These are phyloP conservation scores for Phialemoniopsis sp. DNA, from an alignment of 2,329 filamentous ascomycete species.

Conservation along the genomic window DNA sequence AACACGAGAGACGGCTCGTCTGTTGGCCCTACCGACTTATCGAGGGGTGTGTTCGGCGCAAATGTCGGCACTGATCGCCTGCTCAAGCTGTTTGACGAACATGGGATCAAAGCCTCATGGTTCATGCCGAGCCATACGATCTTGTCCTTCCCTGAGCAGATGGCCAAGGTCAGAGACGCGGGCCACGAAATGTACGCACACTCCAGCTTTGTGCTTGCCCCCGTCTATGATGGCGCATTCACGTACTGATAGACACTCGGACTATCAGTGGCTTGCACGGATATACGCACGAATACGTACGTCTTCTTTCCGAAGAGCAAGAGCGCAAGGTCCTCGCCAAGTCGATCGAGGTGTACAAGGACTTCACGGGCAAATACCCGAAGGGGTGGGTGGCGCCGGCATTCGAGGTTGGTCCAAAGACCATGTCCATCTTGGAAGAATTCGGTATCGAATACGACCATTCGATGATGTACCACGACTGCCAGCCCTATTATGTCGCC, in stretches of 20 bases:
- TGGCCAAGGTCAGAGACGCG: conserved; percentile 36
- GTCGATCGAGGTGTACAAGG: too few species aligned
- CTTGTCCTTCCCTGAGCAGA: conserved; percentile 44
- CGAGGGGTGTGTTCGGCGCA: too few species aligned
- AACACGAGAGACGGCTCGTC: conserved; percentile 8
- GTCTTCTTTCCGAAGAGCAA: conserved; percentile 36
- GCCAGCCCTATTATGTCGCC: conserved; percentile 60
- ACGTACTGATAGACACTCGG: too few species aligned
- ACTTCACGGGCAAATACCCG: not conserved
- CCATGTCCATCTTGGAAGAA: conserved; percentile 55
- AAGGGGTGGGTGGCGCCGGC: not conserved
- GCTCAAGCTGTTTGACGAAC: conserved; percentile 67
- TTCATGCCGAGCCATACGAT: conserved; percentile 45
- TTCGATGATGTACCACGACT: conserved; percentile 61
- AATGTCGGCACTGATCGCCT: too few species aligned
- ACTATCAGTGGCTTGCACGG: conserved; percentile 43
- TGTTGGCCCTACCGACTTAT: conserved; percentile 3
- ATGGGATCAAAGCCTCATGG: conserved; percentile 63
- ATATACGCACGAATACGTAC: conserved; percentile 41
- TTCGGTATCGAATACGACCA: conserved; percentile 69
- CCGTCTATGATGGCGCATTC: too few species aligned
- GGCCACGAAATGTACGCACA: conserved; percentile 41
- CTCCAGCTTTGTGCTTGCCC: not conserved
- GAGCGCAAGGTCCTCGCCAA: conserved; percentile 38
- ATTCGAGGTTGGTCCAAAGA: conserved; percentile 60